Evolutionary conservation across 2,329 filamentous ascomycete species (phyloP).

Genomic region (Fusarium tjaetaba): DNA sequence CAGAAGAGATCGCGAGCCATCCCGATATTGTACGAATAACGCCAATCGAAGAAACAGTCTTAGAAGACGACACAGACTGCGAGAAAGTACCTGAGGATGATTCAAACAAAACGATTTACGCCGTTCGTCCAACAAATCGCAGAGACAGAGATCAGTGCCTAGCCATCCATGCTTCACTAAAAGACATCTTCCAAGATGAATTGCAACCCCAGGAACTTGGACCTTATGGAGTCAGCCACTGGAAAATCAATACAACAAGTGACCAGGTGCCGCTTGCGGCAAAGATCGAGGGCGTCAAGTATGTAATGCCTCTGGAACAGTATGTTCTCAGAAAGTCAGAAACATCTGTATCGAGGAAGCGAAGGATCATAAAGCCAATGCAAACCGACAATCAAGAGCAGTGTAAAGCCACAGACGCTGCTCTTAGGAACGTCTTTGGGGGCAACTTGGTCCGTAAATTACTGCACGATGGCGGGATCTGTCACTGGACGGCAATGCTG

Average conservation of each 20-base stretch:
- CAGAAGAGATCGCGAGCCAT: neutral
- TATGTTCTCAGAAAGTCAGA: neutral
- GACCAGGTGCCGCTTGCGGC: neutral
- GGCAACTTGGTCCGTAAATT: too few relatives aligned
- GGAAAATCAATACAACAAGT: neutral
- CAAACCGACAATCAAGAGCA: rapidly evolving
- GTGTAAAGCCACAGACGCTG: neutral
- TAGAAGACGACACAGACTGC: neutral
- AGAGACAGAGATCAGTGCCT: neutral
- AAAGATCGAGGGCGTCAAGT: neutral
- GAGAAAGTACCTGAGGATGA: neutral
- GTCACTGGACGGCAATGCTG: neutral
- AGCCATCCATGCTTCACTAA: neutral
- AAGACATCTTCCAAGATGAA: neutral
- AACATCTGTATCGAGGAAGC: neutral
- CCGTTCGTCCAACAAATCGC: neutral
- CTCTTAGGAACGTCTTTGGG: neutral
- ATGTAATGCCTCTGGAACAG: neutral
- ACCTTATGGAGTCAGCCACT: rapidly evolving
- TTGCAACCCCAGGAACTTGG: neutral
- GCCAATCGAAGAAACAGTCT: neutral
- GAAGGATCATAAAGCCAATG: neutral
- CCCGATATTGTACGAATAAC: neutral
- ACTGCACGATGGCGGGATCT: neutral
- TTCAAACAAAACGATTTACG: neutral